phyloP scores from a whole-genome alignment of 495 filamentous ascomycete species.

The Aspergillus biplanus region DNA sequence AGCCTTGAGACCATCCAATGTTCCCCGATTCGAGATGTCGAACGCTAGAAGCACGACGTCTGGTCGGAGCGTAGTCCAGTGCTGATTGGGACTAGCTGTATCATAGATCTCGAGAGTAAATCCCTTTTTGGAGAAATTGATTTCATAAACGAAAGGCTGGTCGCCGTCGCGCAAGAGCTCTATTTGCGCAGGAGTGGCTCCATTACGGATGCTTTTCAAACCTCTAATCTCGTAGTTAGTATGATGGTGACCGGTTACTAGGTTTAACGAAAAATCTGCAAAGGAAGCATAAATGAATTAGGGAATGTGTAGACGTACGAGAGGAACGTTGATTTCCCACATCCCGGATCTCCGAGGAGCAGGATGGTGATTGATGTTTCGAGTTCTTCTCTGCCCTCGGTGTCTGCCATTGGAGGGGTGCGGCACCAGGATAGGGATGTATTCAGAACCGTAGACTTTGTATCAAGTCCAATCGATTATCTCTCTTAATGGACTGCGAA shows the following conservation, averaged over 20 bases:
- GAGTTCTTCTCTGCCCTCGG: slow-evolving; percentile 18
- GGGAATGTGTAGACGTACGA: slow-evolving; percentile 61
- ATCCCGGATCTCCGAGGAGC: slow-evolving; percentile 76
- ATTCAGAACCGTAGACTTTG: not conserved
- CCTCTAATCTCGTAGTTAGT: slow-evolving; percentile 23
- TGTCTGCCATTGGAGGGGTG: slow-evolving; percentile 13
- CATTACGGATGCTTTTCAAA: slow-evolving; percentile 31
- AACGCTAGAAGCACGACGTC: slow-evolving; percentile 80
- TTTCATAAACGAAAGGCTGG: slow-evolving; percentile 83
- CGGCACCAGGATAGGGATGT: not conserved
- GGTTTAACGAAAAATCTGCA: not conserved
- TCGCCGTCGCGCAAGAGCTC: slow-evolving; percentile 68
- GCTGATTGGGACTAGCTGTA: slow-evolving; percentile 70
- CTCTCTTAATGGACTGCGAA: not conserved
- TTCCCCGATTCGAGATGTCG: slow-evolving; percentile 70
- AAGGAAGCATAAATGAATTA: not conserved
- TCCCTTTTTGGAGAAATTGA: slow-evolving; percentile 65
- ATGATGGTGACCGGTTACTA: not conserved
- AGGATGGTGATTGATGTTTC: slow-evolving; percentile 65
- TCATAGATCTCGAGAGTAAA: slow-evolving; percentile 82
- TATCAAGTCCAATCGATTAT: not conserved
- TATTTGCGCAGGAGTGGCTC: slow-evolving; percentile 7
- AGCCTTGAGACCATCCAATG: slow-evolving; percentile 63
- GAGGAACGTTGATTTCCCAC: slow-evolving; percentile 87
- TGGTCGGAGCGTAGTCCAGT: slow-evolving; percentile 73